A percentile compares a stretch with the other conserved stretches of the same genome.
phyloP scores from a whole-genome alignment of 345 rosid genomes.

The Hypericum androsaemum region DNA sequence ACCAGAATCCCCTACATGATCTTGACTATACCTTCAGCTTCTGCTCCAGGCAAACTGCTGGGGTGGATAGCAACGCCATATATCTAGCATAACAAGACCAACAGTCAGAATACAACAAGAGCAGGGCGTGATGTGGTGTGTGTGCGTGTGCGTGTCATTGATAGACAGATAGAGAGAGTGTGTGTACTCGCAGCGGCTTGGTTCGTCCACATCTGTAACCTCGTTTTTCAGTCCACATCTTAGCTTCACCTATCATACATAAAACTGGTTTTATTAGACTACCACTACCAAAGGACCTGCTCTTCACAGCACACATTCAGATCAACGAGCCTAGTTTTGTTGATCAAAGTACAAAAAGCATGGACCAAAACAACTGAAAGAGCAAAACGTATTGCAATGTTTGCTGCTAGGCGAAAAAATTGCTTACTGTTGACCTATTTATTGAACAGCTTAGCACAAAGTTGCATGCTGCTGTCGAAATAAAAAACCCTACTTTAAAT shows the following conservation, averaged over 20 bases:
- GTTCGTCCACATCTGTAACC: slow-evolving; percentile 79
- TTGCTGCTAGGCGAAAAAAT: too few species aligned
- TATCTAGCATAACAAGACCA: slow-evolving; percentile 41
- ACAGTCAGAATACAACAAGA: not conserved
- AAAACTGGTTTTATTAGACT: not conserved
- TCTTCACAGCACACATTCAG: not conserved
- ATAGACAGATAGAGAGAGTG: not conserved
- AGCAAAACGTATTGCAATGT: too few species aligned
- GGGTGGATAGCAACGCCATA: slow-evolving; percentile 55
- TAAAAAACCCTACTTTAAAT: too few species aligned
- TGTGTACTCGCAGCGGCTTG: slow-evolving; percentile 96
- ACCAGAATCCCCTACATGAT: not conserved
- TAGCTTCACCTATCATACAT: slow-evolving; percentile 49
- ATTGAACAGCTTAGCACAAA: too few species aligned
- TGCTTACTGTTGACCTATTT: too few species aligned
- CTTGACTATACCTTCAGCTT: slow-evolving; percentile 66
- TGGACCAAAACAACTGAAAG: too few species aligned
- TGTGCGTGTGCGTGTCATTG: not conserved
- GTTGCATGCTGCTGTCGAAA: too few species aligned
- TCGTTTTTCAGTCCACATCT: slow-evolving; percentile 81
- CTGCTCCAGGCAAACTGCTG: slow-evolving; percentile 64
- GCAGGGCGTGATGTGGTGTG: not conserved
- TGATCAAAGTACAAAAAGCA: too few species aligned
- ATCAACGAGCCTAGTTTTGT: not conserved
- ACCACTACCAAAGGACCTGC: not conserved